Conservation (phyloP, 805 yeast species). For the Blastobotrys terrestris region DNA sequence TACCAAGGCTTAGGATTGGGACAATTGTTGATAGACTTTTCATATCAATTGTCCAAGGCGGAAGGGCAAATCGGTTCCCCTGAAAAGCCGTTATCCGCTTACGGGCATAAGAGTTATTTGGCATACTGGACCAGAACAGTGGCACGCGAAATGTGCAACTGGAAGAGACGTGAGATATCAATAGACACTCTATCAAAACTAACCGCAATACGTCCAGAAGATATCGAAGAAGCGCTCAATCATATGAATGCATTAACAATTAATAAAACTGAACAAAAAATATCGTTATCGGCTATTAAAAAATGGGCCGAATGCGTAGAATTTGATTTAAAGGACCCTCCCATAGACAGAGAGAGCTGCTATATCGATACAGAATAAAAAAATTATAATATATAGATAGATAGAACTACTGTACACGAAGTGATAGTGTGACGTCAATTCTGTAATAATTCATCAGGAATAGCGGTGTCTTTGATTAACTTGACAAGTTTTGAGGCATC, state of each 20-base stretch:
- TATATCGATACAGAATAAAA: not conserved
- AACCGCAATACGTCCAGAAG: conserved; percentile 33
- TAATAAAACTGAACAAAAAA: not conserved
- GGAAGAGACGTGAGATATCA: conserved; percentile 14
- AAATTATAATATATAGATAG: not conserved
- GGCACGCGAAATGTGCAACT: conserved; percentile 24
- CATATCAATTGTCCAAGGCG: conserved; percentile 64
- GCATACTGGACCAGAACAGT: conserved; percentile 66
- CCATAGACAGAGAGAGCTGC: conserved; percentile 3
- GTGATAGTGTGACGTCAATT: not conserved
- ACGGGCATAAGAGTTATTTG: conserved; percentile 68
- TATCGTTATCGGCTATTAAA: not conserved
- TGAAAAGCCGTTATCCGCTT: conserved; percentile 80
- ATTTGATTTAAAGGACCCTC: not conserved
- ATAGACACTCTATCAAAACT: conserved; percentile 23
- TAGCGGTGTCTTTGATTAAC: conserved; percentile 21
- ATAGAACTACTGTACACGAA: not conserved
- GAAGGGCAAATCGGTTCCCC: conserved; percentile 77
- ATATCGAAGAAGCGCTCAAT: conserved; percentile 28
- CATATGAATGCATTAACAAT: conserved; percentile 25
- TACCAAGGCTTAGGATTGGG: conserved; percentile 78
- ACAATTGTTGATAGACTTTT: conserved; percentile 71
- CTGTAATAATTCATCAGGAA: conserved; percentile 17
- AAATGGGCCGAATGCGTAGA: not conserved
- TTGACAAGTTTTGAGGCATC: conserved; percentile 48